Evolutionary conservation across 2,329 filamentous ascomycete genomes (phyloP), one percentile per base, ranked within the genome.

Genomic region (Sclerotinia minor): DNA sequence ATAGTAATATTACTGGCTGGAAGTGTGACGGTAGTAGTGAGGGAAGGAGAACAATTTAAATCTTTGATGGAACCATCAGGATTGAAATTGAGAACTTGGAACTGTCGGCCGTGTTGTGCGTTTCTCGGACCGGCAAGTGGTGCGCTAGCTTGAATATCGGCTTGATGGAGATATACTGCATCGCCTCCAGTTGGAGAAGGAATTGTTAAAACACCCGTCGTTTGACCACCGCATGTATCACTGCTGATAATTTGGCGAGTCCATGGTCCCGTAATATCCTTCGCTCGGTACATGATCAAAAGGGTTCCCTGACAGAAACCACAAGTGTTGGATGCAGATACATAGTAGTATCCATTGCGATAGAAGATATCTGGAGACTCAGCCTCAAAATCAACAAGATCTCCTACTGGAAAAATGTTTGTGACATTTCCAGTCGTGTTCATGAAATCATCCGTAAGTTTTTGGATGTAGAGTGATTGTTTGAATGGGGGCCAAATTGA

Each of bases 311-410:
- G 71, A 47, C 73, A 74, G 65, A 72, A 75, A 13, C 72, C 73
- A 49, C 73, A 75, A 2, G 72, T 75, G 47, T 75, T 73, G 1
- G 72, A 74, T 3, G 72, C 71, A 2, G 69, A 70, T 13, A 74
- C 61, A 38, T 74, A 75, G 53, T 70, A 75, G 38, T 71, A 75
- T 21, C 72, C 72, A 21, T 69, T 69, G 13, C 71, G 50, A 13
- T 72, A 68, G 49, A 72, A 75, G n/a, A 75, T 70, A 32, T 73
- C 72, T 35, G 72, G 73, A 5, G 67, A 70, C 63, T 74, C 73
- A 5, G 70, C 69, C 57, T 73, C 65, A 17, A 65, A 67, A 29
- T 75, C 72, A 7, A 75, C 70, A 2, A 73, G 69, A 61, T 73
- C 72, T 24, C 52, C 63, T 13, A 57, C 50, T 5, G 63, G 63